Percentiles rank a stretch among this genome's conserved stretches.
Evolutionary conservation across 1,284 basidiomycete genomes (phyloP).

Genomic region (Melampsora americana): DNA sequence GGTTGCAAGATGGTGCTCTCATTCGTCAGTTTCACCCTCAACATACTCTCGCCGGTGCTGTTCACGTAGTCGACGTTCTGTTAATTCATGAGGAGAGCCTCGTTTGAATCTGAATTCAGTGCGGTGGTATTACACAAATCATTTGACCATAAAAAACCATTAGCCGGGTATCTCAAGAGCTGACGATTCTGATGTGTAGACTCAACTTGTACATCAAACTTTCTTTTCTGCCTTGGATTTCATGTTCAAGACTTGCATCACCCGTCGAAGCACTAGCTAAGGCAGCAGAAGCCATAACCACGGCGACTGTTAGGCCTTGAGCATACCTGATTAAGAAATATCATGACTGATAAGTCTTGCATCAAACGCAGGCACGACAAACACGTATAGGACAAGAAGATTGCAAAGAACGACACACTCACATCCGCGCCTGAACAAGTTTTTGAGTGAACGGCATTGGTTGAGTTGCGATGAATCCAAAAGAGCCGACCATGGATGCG

Average conservation of each 20-base stretch:
- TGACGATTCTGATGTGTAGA: not conserved
- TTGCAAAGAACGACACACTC: not conserved
- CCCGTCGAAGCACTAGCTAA: conserved; percentile 20
- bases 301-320: conserved; percentile 38
- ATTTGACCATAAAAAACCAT: not conserved
- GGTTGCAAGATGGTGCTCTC: too few species aligned
- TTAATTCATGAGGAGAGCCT: conserved; percentile 29
- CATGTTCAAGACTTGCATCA: not conserved
- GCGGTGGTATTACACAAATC: too few species aligned
- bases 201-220: conserved; percentile 40
- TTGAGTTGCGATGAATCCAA: conserved; percentile 29
- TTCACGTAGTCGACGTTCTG: conserved; percentile 14
- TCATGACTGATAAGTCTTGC: not conserved
- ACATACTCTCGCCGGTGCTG: too few species aligned
- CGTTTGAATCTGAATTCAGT: conserved; percentile 15
- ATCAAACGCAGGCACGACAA: too few species aligned
- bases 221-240: not conserved
- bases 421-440: conserved; percentile 37
- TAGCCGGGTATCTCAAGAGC: too few species aligned
- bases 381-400: too few species aligned
- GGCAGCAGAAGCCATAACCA: conserved; percentile 25
- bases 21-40: too few species aligned
- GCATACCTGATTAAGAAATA: conserved; percentile 23
- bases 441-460: conserved; percentile 38
- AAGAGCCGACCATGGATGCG: conserved; percentile 34